Conservation (phyloP, 164 flowering plant species). For the Taxillus chinensis region DNA sequence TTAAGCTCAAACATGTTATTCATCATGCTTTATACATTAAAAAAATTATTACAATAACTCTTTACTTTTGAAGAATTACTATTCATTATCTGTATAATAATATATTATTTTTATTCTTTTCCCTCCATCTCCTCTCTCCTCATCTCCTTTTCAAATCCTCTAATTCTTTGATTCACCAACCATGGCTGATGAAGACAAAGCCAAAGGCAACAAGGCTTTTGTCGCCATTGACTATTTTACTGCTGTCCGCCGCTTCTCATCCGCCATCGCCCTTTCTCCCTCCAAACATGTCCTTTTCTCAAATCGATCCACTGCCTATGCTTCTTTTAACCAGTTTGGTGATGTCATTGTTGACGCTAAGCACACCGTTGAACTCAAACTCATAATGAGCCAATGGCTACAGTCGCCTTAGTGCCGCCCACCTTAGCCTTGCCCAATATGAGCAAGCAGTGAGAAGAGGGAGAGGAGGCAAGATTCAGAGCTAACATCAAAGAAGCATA, state of each 20-base stretch:
- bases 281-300: slow-evolving; percentile 91
- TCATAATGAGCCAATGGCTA: slow-evolving; percentile 90
- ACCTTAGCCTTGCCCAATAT: slow-evolving; percentile 38
- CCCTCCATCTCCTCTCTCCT: too few relatives aligned
- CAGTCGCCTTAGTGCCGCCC: slow-evolving; percentile 87
- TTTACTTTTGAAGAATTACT: too few relatives aligned
- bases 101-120: too few relatives aligned
- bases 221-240: slow-evolving; percentile 50
- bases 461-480: slow-evolving; percentile 22
- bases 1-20: too few relatives aligned
- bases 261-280: slow-evolving; percentile 75
- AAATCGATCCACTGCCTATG: slow-evolving; percentile 91
- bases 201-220: slow-evolving; percentile 97
- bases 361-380: slow-evolving; percentile 77
- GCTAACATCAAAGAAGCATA: slow-evolving; percentile 22
- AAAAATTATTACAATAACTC: too few relatives aligned
- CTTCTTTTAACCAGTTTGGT: slow-evolving; percentile 56
- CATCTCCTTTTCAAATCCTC: not conserved
- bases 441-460: slow-evolving; percentile 40
- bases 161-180: not conserved
- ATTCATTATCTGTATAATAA: too few relatives aligned
- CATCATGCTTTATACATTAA: too few relatives aligned
- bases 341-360: slow-evolving; percentile 70
- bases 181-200: slow-evolving; percentile 96
- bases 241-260: slow-evolving; percentile 68